phyloP scores from a whole-genome alignment of 768 basidiomycete genomes.

The Pholiota conissans region DNA sequence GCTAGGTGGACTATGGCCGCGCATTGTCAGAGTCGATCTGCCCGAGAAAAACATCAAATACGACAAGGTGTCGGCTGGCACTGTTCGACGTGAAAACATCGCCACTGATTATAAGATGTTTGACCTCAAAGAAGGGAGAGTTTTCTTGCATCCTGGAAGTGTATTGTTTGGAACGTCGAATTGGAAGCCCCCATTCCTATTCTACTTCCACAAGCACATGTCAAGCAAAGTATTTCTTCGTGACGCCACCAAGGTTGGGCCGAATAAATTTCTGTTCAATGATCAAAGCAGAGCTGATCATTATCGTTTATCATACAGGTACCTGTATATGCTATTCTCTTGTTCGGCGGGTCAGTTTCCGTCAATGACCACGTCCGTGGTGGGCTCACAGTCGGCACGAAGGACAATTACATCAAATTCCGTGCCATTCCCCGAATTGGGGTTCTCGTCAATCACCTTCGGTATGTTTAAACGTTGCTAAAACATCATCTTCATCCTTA shows the following conservation, averaged over 20 bases:
- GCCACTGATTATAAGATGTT: slow-evolving; percentile 84
- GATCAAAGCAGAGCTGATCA: neutral
- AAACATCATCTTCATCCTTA: neutral
- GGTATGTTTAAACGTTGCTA: slow-evolving; percentile 41
- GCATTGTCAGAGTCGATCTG: slow-evolving; percentile 73
- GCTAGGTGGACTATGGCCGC: slow-evolving; percentile 86
- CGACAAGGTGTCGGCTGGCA: slow-evolving; percentile 81
- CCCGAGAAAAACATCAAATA: slow-evolving; percentile 78
- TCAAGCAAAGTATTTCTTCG: slow-evolving; percentile 85
- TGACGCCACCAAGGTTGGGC: slow-evolving; percentile 80
- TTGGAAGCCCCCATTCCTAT: slow-evolving; percentile 79
- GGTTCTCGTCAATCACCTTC: slow-evolving; percentile 81
- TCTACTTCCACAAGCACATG: slow-evolving; percentile 81
- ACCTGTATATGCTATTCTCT: slow-evolving; percentile 82
- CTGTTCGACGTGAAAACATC: slow-evolving; percentile 80
- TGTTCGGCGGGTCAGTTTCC: slow-evolving; percentile 80
- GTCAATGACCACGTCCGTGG: slow-evolving; percentile 75
- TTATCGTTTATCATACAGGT: slow-evolving; percentile 43
- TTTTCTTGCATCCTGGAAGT: slow-evolving; percentile 84
- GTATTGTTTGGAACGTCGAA: slow-evolving; percentile 69
- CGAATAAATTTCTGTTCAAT: neutral
- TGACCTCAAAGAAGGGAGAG: slow-evolving; percentile 63
- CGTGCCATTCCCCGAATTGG: slow-evolving; percentile 90
- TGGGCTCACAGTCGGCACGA: slow-evolving; percentile 64
- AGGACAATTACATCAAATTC: slow-evolving; percentile 56